A percentile compares a stretch with the other conserved stretches of the same genome.
These are phyloP conservation scores for Leptodontidium sp. DNA, from an alignment of 2,329 filamentous ascomycete species.

Conservation along the genomic window DNA sequence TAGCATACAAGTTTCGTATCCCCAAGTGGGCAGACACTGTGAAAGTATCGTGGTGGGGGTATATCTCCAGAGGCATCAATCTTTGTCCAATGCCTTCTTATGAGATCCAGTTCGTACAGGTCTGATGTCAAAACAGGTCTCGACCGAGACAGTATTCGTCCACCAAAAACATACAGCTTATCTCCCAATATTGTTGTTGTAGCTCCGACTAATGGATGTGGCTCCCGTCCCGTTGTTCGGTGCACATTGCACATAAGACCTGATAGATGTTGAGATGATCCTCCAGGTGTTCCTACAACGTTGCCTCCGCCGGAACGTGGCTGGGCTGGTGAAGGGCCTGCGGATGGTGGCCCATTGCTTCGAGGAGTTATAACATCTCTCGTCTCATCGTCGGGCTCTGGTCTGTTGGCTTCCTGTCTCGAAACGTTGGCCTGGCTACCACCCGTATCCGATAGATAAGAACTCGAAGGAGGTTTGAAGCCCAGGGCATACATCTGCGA, in stretches of 20 bases:
- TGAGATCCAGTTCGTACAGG: constrained; percentile 91
- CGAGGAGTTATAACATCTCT: constrained; percentile 59
- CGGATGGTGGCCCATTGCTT: constrained; percentile 62
- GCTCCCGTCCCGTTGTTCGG: constrained; percentile 89
- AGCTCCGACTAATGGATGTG: constrained; percentile 89
- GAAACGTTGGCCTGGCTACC: constrained; percentile 57
- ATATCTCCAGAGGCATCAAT: constrained; percentile 84
- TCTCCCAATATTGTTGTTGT: constrained; percentile 95
- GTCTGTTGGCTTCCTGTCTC: constrained; percentile 57
- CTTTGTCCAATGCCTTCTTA: constrained; percentile 92
- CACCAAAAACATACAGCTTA: constrained; percentile 96
- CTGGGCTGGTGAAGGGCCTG: constrained; percentile 65
- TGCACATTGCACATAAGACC: constrained; percentile 77
- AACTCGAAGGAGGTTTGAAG: constrained; percentile 35
- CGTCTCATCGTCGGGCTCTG: constrained; percentile 52
- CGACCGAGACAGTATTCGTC: constrained; percentile 83
- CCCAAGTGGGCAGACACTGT: constrained; percentile 92
- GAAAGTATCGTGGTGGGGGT: constrained; percentile 93
- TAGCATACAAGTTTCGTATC: constrained; percentile 98
- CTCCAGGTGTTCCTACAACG: constrained; percentile 55
- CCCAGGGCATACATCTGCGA: constrained; percentile 37
- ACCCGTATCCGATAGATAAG: constrained; percentile 39
- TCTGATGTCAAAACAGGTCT: constrained; percentile 86
- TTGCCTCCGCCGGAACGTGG: constrained; percentile 49
- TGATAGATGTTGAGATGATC: constrained; percentile 64